A percentile compares a stretch with the other conserved stretches of the same genome.
These are phyloP conservation scores for Calendula officinalis DNA, from an alignment of 129 eudicot genomes.

Conservation along the genomic window DNA sequence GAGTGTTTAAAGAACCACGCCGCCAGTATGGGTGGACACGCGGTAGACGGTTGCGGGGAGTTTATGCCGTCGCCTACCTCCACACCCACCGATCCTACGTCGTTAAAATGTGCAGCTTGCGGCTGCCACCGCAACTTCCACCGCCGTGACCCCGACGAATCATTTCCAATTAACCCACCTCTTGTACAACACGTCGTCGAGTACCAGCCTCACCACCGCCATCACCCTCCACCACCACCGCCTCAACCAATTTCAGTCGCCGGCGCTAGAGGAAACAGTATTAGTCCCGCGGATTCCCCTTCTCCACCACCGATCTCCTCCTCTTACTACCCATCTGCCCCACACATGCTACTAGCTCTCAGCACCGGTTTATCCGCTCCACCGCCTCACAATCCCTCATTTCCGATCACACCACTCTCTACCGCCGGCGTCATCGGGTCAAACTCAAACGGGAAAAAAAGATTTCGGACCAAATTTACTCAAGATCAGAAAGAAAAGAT, in stretches of 20 bases:
- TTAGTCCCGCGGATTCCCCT: constrained; percentile 59
- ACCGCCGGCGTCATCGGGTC: constrained; percentile 8
- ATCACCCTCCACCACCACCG: constrained; percentile 65
- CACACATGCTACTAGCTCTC: constrained; percentile 88
- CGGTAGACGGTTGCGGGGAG: constrained; percentile 92
- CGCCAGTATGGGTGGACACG: constrained; percentile 87
- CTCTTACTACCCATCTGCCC: constrained; percentile 80
- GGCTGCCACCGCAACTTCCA: constrained; percentile 99
- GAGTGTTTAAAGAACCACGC: constrained; percentile 97
- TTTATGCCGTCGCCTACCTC: constrained; percentile 71
- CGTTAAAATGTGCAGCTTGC: constrained; percentile 87
- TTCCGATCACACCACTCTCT: constrained; percentile 3
- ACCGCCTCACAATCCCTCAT: constrained; percentile 25
- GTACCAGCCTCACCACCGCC: constrained; percentile 82
- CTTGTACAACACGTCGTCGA: constrained; percentile 40
- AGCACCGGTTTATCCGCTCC: constrained; percentile 44
- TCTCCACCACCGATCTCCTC: constrained; percentile 94
- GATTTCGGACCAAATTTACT: constrained; percentile 64
- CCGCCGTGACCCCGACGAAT: constrained; percentile 87
- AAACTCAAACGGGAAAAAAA: constrained; percentile 44
- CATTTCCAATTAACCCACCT: constrained; percentile 22
- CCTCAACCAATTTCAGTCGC: constrained; percentile 33
- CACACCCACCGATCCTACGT: constrained; percentile 67
- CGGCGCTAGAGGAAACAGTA: constrained; percentile 23
- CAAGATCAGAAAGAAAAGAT: constrained; percentile 66